phyloP scores from a whole-genome alignment of 2,329 filamentous ascomycete genomes.

The Ceratocystiopsis minuta region DNA sequence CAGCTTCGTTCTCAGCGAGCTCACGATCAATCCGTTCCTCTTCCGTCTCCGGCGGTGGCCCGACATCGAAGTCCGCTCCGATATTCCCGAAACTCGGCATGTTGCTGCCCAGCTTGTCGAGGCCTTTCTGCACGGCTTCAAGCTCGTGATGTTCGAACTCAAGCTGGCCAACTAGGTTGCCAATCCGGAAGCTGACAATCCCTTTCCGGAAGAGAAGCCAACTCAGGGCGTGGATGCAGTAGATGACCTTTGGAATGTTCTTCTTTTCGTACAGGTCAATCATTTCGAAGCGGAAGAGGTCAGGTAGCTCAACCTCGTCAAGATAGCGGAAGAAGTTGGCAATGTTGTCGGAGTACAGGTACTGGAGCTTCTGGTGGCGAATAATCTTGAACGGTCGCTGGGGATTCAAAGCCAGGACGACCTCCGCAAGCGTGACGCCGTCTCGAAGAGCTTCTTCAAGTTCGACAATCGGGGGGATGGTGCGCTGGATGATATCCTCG shows the following conservation, averaged over 20 bases:
- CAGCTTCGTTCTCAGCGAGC: conserved; percentile 54
- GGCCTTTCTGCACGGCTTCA: conserved; percentile 88
- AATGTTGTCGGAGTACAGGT: conserved; percentile 93
- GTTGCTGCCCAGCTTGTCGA: conserved; percentile 83
- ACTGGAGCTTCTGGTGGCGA: conserved; percentile 68
- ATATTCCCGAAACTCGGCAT: conserved; percentile 98
- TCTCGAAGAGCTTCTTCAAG: conserved; percentile 83
- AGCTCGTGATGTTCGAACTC: conserved; percentile 97
- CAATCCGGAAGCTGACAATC: conserved; percentile 87
- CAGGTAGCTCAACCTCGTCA: conserved; percentile 78
- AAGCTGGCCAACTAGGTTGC: conserved; percentile 87
- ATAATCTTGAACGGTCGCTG: conserved; percentile 67
- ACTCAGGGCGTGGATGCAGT: conserved; percentile 92
- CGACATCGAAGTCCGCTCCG: conserved; percentile 85
- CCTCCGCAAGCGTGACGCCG: conserved; percentile 83
- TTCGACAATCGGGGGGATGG: conserved; percentile 82
- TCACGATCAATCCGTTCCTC: conserved; percentile 76
- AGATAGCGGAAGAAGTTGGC: conserved; percentile 90
- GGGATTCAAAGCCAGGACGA: conserved; percentile 77
- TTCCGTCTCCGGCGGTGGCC: conserved; percentile 68
- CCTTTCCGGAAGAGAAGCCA: conserved; percentile 95
- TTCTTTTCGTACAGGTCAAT: conserved; percentile 99
- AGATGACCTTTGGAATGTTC: conserved; percentile 97
- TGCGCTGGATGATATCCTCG: conserved; percentile 67
- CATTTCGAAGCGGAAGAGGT: conserved; percentile 90